Conservation (phyloP, 352 stramenopile genomes). For the Peronospora destructor region DNA sequence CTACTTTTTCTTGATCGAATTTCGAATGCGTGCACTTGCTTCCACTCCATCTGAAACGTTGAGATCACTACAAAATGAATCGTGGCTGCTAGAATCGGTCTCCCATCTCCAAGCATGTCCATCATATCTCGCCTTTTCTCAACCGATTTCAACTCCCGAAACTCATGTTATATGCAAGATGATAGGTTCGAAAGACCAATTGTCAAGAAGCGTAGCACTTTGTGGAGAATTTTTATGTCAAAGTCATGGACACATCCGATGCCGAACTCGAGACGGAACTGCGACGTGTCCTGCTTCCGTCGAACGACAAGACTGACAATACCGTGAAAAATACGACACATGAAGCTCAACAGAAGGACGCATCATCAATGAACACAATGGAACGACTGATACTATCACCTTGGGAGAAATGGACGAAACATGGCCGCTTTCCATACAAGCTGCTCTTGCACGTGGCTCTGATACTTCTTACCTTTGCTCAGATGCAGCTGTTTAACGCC, state of each 20-base stretch:
- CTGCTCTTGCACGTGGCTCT: slow-evolving; percentile 71
- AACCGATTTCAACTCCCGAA: slow-evolving; percentile 8
- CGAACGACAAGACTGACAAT: neutral
- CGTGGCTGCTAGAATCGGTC: slow-evolving; percentile 1
- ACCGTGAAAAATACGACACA: neutral
- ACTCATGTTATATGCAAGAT: slow-evolving; percentile 7
- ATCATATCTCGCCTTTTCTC: neutral
- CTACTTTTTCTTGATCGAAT: slow-evolving; percentile 1
- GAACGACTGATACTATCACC: slow-evolving; percentile 69
- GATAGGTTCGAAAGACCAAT: slow-evolving; percentile 4
- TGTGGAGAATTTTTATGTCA: neutral
- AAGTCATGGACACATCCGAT: slow-evolving; percentile 13
- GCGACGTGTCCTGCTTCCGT: slow-evolving; percentile 22
- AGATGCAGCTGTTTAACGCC: slow-evolving; percentile 72
- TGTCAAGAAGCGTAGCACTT: neutral
- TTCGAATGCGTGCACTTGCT: slow-evolving; percentile 1
- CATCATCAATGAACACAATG: slow-evolving; percentile 33
- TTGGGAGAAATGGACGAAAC: slow-evolving; percentile 66
- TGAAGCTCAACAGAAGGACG: neutral
- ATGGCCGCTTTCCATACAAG: slow-evolving; percentile 82
- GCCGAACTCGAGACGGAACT: slow-evolving; percentile 19
- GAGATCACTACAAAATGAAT: neutral
- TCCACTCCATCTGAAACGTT: slow-evolving; percentile 5
- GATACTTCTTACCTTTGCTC: slow-evolving; percentile 55
- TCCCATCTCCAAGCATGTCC: neutral